These are phyloP conservation scores for Vigna reflexopilosa DNA, from an alignment of 306 rosid species.

Conservation along the genomic window DNA sequence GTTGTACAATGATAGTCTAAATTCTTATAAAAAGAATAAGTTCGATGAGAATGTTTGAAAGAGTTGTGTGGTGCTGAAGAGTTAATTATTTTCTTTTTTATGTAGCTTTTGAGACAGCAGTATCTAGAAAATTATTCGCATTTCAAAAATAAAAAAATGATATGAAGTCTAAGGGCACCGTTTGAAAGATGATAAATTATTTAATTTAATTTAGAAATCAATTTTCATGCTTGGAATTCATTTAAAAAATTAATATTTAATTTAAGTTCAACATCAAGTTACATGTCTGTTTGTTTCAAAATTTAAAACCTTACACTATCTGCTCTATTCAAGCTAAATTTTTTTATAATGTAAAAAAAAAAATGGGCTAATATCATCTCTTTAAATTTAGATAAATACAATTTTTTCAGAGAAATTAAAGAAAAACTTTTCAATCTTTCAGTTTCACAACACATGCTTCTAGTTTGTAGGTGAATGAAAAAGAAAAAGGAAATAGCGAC, in stretches of 20 bases:
- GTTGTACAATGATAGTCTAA: constrained; percentile 30
- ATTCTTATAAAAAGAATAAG: constrained; percentile 25
- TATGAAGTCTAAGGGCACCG: too few relatives aligned
- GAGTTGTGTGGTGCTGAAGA: constrained; percentile 31
- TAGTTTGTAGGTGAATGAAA: too few relatives aligned
- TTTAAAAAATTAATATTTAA: neutral
- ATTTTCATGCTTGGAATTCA: neutral
- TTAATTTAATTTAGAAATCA: constrained; percentile 1
- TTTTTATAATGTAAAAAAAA: neutral
- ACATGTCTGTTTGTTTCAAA: neutral
- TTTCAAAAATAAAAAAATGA: neutral
- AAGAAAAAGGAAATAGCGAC: too few relatives aligned
- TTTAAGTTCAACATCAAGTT: neutral
- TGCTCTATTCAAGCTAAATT: neutral
- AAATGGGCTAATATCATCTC: too few relatives aligned
- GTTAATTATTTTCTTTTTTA: constrained; percentile 21
- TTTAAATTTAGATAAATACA: too few relatives aligned
- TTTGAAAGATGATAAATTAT: neutral
- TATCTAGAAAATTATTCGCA: neutral
- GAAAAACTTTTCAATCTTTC: too few relatives aligned
- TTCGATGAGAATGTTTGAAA: constrained; percentile 48
- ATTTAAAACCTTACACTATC: neutral
- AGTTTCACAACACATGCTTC: too few relatives aligned
- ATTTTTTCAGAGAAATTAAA: too few relatives aligned
- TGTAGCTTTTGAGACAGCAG: constrained; percentile 17